These are phyloP conservation scores for Sporobolomyces pararoseus DNA, from an alignment of 768 basidiomycete species.

Conservation along the genomic window DNA sequence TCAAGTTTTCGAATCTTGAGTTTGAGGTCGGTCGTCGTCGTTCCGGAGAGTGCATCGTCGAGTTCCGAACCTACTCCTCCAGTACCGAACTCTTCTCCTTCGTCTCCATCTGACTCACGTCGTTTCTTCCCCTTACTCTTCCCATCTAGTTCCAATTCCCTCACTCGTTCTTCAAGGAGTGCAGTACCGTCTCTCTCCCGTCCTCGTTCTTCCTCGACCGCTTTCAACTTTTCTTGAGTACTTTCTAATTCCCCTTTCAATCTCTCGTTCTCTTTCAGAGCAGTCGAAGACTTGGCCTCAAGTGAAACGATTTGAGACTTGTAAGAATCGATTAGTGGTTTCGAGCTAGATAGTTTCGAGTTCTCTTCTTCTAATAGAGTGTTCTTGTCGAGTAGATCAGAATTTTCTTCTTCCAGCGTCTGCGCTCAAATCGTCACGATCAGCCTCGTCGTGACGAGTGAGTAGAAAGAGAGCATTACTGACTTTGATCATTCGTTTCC, in stretches of 20 bases:
- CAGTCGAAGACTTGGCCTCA: constrained; percentile 65
- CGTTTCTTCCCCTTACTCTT: constrained; percentile 46
- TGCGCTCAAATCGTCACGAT: not conserved
- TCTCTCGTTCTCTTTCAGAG: constrained; percentile 67
- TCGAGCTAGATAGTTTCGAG: constrained; percentile 76
- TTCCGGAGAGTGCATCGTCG: constrained; percentile 77
- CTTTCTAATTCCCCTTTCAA: constrained; percentile 73
- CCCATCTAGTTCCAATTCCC: constrained; percentile 68
- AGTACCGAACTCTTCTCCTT: constrained; percentile 21
- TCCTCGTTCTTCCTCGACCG: constrained; percentile 62
- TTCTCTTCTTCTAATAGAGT: constrained; percentile 89
- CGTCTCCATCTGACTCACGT: constrained; percentile 47
- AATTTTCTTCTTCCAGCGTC: constrained; percentile 81
- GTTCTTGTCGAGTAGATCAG: constrained; percentile 83
- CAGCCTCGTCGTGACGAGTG: not conserved
- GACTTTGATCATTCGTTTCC: constrained; percentile 51
- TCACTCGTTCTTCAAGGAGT: constrained; percentile 82
- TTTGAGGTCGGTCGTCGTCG: constrained; percentile 87
- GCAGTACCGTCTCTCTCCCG: constrained; percentile 81
- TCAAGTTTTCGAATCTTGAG: constrained; percentile 75
- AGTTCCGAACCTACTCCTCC: constrained; percentile 72
- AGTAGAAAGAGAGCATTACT: not conserved
- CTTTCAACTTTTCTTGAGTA: constrained; percentile 62
- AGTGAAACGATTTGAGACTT: constrained; percentile 78
- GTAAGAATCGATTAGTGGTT: constrained; percentile 86